Percentiles rank a stretch among this genome's conserved stretches.
These are phyloP conservation scores for Poa annua DNA, from an alignment of 176 grass and related monocot species.

Conservation along the genomic window DNA sequence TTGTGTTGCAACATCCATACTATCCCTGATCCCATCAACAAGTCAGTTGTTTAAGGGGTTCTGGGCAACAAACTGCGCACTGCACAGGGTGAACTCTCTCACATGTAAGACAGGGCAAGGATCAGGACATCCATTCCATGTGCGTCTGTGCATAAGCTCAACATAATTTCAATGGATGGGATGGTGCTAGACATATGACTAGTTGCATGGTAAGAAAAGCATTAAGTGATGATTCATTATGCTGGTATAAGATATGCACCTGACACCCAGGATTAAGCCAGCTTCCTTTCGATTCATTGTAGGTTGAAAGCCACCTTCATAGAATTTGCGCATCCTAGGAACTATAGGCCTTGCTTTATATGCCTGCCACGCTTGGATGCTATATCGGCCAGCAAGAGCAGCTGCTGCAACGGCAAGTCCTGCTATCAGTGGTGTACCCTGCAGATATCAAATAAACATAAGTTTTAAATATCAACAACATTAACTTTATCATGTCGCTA, in stretches of 20 bases:
- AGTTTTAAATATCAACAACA: background rate
- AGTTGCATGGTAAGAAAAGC: background rate
- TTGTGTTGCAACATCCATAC: background rate
- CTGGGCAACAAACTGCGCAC: background rate
- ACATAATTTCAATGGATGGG: background rate
- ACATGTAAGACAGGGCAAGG: background rate
- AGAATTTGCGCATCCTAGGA: conserved; percentile 87
- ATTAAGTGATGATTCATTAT: conserved; percentile 7
- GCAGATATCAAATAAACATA: conserved; percentile 26
- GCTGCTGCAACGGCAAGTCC: conserved; percentile 75
- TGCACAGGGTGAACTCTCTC: background rate
- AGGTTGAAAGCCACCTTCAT: conserved; percentile 93
- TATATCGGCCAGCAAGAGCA: conserved; percentile 73
- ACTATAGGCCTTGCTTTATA: conserved; percentile 78
- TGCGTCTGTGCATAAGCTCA: background rate
- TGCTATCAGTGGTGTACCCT: conserved; percentile 78
- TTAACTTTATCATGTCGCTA: background rate
- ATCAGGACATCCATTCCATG: background rate
- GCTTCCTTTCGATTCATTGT: conserved; percentile 82
- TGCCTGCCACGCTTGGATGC: conserved; percentile 85
- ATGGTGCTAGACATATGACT: background rate
- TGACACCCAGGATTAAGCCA: conserved; percentile 81
- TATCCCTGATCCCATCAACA: background rate
- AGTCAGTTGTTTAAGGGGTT: background rate
- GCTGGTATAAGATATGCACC: conserved; percentile 45